Evolutionary conservation across 768 basidiomycete species (phyloP).

Genomic region (Pilatotrama ljubarskyi): DNA sequence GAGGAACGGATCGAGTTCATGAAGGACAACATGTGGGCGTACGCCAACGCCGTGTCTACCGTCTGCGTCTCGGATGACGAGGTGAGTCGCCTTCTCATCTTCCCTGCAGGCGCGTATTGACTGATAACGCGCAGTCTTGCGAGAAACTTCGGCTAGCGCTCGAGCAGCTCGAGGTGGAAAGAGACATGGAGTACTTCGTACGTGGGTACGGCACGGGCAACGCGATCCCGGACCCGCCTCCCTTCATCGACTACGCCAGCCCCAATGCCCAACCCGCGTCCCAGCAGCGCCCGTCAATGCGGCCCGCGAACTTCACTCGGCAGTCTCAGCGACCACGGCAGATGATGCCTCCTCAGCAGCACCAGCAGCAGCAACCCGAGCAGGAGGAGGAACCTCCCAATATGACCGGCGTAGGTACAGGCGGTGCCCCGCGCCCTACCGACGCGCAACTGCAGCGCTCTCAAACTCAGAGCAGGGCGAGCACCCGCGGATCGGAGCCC

Average conservation of each 20-base stretch:
- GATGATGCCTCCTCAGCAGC: constrained; percentile 31
- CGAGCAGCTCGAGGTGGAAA: constrained; percentile 85
- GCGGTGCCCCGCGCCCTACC: constrained; percentile 43
- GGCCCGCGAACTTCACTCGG: constrained; percentile 55
- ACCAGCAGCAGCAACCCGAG: constrained; percentile 43
- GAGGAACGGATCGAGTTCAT: constrained; percentile 92
- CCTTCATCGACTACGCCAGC: constrained; percentile 80
- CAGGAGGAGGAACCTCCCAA: constrained; percentile 47
- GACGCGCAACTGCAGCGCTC: constrained; percentile 33
- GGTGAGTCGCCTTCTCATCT: constrained; percentile 44
- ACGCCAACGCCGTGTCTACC: constrained; percentile 94
- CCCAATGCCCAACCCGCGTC: constrained; percentile 65
- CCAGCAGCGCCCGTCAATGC: constrained; percentile 55
- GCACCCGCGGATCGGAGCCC: constrained; percentile 18
- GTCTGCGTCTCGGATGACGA: constrained; percentile 96
- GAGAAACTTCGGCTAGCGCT: constrained; percentile 84
- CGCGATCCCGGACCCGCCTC: constrained; percentile 83
- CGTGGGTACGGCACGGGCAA: constrained; percentile 86
- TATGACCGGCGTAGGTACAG: constrained; percentile 72
- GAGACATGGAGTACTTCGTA: constrained; percentile 89
- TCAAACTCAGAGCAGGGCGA: constrained; percentile 33
- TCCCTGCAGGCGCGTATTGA: background rate
- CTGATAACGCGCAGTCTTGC: constrained; percentile 63
- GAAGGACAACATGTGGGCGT: constrained; percentile 95
- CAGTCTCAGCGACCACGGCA: constrained; percentile 38